These are phyloP conservation scores for Xylaria grammica DNA, from an alignment of 495 filamentous ascomycete species.

Conservation along the genomic window DNA sequence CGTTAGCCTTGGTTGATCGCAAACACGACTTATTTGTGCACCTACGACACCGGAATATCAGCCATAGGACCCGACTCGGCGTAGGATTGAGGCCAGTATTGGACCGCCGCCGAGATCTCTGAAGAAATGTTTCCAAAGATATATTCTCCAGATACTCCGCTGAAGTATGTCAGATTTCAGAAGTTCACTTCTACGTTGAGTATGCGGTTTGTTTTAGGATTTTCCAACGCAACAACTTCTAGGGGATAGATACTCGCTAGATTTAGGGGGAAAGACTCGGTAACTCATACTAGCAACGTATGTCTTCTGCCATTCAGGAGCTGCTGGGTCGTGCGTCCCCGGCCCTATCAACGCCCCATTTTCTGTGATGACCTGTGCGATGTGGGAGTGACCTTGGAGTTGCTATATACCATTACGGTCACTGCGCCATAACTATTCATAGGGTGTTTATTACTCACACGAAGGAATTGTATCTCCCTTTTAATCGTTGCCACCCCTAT, in stretches of 20 bases:
- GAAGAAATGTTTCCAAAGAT: not conserved
- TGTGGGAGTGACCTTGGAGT: not conserved
- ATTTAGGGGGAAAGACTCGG: not conserved
- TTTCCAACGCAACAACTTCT: not conserved
- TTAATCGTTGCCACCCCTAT: not conserved
- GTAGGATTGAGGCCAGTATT: not conserved
- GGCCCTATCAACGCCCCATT: not conserved
- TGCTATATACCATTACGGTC: not conserved
- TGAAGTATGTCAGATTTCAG: not conserved
- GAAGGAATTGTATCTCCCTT: not conserved
- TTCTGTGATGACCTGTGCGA: not conserved
- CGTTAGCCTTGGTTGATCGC: not conserved
- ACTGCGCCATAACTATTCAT: not conserved
- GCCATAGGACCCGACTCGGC: not conserved
- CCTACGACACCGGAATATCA: not conserved
- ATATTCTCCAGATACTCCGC: not conserved
- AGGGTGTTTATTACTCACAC: not conserved
- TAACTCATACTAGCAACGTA: not conserved
- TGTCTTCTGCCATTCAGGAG: not conserved
- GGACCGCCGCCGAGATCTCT: not conserved
- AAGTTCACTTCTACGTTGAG: not conserved
- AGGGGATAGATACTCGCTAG: not conserved
- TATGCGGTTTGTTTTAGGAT: not conserved
- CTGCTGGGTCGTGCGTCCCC: not conserved
- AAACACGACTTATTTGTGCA: not conserved